Percentiles rank a stretch among this genome's conserved stretches.
phyloP scores from a whole-genome alignment of 1,284 basidiomycete genomes.

The Phellinidium pouzarii region DNA sequence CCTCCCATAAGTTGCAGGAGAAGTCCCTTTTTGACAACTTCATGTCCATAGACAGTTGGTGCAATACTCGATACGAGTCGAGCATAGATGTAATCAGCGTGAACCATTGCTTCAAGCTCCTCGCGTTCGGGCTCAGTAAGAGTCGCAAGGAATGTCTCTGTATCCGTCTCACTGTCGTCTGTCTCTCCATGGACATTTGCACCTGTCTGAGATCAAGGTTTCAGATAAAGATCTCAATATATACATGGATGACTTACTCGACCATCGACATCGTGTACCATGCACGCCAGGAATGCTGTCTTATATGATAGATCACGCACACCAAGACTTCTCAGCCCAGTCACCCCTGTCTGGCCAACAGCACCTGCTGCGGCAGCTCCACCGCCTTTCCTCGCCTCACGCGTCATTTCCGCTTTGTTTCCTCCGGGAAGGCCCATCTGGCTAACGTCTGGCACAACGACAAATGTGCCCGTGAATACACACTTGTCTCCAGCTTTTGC shows the following conservation, averaged over 20 bases:
- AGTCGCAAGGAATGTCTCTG: slow-evolving; percentile 77
- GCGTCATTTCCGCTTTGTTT: slow-evolving; percentile 84
- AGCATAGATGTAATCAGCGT: slow-evolving; percentile 90
- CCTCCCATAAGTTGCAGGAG: slow-evolving; percentile 99
- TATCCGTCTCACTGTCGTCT: slow-evolving; percentile 70
- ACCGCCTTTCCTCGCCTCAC: slow-evolving; percentile 72
- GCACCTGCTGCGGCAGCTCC: slow-evolving; percentile 47
- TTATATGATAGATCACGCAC: slow-evolving; percentile 97
- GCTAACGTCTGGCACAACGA: slow-evolving; percentile 97
- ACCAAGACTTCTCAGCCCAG: slow-evolving; percentile 90
- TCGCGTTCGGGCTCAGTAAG: slow-evolving; percentile 93
- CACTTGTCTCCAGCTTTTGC: slow-evolving; percentile 99
- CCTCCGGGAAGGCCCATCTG: slow-evolving; percentile 95
- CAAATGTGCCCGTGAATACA: slow-evolving; percentile 96
- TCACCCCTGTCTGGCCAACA: slow-evolving; percentile 83
- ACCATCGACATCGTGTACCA: slow-evolving; percentile 89
- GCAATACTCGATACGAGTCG: slow-evolving; percentile 93
- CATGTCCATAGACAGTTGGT: slow-evolving; percentile 97
- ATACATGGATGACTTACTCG: slow-evolving; percentile 46
- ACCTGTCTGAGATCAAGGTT: slow-evolving; percentile 43
- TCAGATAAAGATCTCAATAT: slow-evolving; percentile 5
- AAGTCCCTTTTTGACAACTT: slow-evolving; percentile 97
- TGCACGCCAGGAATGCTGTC: slow-evolving; percentile 97
- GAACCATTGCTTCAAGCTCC: slow-evolving; percentile 91
- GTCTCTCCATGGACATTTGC: slow-evolving; percentile 86